These are phyloP conservation scores for Dalbergia oliveri DNA, from an alignment of 306 rosid species.

Conservation along the genomic window DNA sequence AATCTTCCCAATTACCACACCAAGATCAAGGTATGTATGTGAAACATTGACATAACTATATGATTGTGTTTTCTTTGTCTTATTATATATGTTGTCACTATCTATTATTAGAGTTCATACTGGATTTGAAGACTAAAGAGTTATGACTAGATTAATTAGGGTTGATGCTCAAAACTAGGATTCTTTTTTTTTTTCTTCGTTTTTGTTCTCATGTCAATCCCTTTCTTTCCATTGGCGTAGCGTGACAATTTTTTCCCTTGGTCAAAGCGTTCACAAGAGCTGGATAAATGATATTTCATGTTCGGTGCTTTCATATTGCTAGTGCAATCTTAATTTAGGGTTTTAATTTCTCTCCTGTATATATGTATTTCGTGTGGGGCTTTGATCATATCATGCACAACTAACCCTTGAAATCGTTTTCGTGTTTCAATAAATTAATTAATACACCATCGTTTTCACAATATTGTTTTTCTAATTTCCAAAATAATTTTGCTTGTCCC, in stretches of 20 bases:
- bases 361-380: too few relatives aligned
- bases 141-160: too few relatives aligned
- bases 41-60: too few relatives aligned
- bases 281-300: conserved; percentile 8
- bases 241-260: not conserved
- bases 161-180: not conserved
- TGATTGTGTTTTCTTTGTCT: not conserved
- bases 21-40: conserved; percentile 65
- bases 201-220: not conserved
- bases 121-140: not conserved
- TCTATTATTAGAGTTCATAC: not conserved
- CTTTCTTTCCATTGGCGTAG: not conserved
- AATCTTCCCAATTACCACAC: conserved; percentile 43
- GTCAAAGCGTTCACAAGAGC: conserved; percentile 41
- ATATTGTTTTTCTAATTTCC: not conserved
- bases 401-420: too few relatives aligned
- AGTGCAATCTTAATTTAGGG: conserved; percentile 4
- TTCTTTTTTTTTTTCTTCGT: not conserved
- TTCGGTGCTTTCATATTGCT: not conserved
- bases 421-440: not conserved
- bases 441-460: not conserved
- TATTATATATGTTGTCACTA: not conserved
- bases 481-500: not conserved
- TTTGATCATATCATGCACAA: too few relatives aligned
- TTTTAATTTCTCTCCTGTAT: not conserved